Base-by-base conservation (phyloP, 106 monocot genomes). In the Apostasia ramifera region DNA sequence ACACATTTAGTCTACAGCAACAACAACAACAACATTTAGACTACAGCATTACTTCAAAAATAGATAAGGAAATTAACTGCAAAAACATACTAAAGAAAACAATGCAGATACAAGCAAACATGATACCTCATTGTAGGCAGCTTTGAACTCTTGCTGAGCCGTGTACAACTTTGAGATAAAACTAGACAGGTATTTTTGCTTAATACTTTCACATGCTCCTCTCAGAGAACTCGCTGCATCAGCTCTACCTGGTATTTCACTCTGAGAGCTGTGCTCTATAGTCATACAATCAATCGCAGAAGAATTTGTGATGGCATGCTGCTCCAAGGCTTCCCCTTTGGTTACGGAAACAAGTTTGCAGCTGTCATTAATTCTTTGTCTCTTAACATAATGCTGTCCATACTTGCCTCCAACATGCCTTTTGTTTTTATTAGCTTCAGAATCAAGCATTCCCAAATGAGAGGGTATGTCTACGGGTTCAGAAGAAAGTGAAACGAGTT, bases 101-200 rank as follows among this genome's bases (percentile, higher is more conserved):
- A 26, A 44, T 47, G 44, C 5, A 68, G 26, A 26, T 26, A 26
- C 26, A 26, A 26, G 26, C 26, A 26, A 26, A 26, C 26, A 42
- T 52, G 13, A 5, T 73, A 97, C 97, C 92, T 92, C 89, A 40
- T n/a, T 80, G 47, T 80, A 70, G 44, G 77, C 69, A 76, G 58
- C 73, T 71, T 52, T 75, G 57, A 89, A 92, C 48, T 97, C 97
- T 61, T 89, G 73, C 70, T 79, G 97, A 72, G 82, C 81, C 47
- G 73, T 42, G 11, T 81, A 81, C 65, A 97, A 70, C 82, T 83
- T 92, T 48, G 81, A 70, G 73, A 77, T 57, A 67, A 92, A 97
- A 6, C 75, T 51, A 66, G 87, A 90, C 56, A 97, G 69, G 53
- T 83, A 90, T 65, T 97, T 89, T 42, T 83, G 72, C 73, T 76